Evolutionary conservation across 2,329 filamentous ascomycete genomes (phyloP).

Genomic region (Sporothrix pallida): DNA sequence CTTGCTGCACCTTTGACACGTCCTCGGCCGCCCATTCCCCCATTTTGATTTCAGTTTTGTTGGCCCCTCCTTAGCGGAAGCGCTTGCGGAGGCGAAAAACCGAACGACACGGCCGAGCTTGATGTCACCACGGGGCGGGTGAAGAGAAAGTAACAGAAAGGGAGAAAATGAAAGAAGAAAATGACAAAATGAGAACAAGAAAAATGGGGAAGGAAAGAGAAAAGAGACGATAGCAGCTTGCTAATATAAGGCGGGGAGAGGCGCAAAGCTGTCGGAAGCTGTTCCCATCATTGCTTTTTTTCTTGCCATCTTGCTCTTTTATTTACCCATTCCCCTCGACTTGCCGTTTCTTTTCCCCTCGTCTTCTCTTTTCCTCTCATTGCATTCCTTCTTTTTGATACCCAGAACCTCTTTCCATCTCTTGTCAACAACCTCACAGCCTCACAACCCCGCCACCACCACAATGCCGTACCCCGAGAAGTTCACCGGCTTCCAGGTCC

Average conservation of each 20-base stretch:
- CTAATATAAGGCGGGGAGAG: background rate
- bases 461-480: slow-evolving; percentile 63
- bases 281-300: background rate
- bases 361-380: background rate
- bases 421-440: background rate
- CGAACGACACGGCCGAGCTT: background rate
- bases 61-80: slow-evolving; percentile 20
- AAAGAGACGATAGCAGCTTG: background rate
- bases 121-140: background rate
- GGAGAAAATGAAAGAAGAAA: background rate
- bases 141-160: background rate
- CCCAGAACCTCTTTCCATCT: background rate
- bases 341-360: background rate
- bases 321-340: background rate
- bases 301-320: no score
- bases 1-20: background rate
- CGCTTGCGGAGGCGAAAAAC: slow-evolving; percentile 16
- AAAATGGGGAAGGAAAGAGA: background rate
- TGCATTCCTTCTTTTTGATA: background rate
- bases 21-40: background rate
- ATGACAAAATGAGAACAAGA: background rate
- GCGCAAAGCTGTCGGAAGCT: background rate
- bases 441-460: slow-evolving; percentile 13
- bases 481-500: slow-evolving; percentile 66
- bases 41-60: background rate